Evolutionary conservation across 345 rosid genomes (phyloP).

Genomic region (Atalantia buxifolia): DNA sequence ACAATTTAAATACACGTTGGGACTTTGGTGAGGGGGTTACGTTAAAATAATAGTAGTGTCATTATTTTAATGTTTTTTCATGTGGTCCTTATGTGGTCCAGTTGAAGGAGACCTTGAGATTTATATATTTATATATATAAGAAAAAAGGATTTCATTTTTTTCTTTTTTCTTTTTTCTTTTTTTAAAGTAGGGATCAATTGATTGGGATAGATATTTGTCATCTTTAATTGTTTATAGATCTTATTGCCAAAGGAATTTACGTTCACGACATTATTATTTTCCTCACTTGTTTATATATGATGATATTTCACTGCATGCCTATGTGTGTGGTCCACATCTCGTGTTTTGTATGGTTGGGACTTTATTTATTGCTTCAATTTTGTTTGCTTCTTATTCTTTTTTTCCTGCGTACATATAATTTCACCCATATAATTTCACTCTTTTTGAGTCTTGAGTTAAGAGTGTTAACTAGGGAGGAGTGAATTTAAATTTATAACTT

Average conservation of each 20-base stretch:
- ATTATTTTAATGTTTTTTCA: neutral
- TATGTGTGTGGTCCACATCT: neutral
- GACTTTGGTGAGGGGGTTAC: neutral
- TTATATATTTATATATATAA: no score
- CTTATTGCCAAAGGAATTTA: neutral
- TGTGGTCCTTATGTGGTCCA: neutral
- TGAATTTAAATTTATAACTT: neutral
- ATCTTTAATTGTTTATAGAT: neutral
- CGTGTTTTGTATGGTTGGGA: neutral
- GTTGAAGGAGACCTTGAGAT: neutral
- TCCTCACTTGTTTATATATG: neutral
- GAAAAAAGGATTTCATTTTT: no score
- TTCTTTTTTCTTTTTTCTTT: no score
- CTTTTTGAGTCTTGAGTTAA: neutral
- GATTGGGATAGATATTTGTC: neutral
- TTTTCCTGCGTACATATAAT: no score
- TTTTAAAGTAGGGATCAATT: neutral
- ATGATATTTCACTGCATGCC: neutral
- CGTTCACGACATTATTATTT: neutral
- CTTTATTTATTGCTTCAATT: neutral
- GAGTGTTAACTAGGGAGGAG: neutral
- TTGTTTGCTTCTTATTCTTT: neutral
- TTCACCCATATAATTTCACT: no score
- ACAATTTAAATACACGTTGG: neutral
- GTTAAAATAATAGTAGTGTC: neutral